These are phyloP conservation scores for Pyrrhoderma lamaoense DNA, from an alignment of 1,284 basidiomycete genomes.

Conservation along the genomic window DNA sequence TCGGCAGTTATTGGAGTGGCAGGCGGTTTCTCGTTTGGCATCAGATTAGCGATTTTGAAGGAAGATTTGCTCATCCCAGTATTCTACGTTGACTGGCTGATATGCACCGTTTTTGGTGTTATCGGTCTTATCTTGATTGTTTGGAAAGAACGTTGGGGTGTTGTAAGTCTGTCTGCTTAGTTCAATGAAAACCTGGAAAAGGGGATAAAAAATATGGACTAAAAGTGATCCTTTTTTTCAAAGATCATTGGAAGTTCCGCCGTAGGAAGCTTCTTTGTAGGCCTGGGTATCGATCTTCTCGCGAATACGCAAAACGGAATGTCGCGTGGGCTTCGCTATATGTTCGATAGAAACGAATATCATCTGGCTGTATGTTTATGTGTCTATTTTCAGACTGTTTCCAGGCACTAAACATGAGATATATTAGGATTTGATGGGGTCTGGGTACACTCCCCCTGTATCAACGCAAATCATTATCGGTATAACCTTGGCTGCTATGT, in stretches of 20 bases:
- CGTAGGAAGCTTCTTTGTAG: constrained; percentile 50
- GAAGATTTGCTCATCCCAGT: constrained; percentile 39
- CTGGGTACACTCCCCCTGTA: constrained; percentile 40
- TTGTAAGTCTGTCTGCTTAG: constrained; percentile 35
- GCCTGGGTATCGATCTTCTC: constrained; percentile 47
- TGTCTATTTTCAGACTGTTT: background rate
- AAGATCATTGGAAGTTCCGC: constrained; percentile 47
- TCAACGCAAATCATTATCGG: constrained; percentile 39
- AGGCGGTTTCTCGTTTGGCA: constrained; percentile 50
- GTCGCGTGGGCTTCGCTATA: constrained; percentile 52
- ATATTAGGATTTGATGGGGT: constrained; percentile 37
- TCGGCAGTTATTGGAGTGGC: constrained; percentile 37
- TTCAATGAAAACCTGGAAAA: background rate
- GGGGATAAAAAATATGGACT: background rate
- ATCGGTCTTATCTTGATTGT: constrained; percentile 36
- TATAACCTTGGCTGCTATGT: constrained; percentile 40
- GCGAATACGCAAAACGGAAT: constrained; percentile 52
- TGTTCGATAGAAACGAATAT: constrained; percentile 53
- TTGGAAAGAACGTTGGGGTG: constrained; percentile 39
- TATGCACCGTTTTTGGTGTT: constrained; percentile 38
- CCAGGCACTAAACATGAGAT: background rate
- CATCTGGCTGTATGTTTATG: constrained; percentile 43
- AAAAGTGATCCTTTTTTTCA: constrained; percentile 11
- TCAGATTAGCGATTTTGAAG: constrained; percentile 47
- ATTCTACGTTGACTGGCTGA: constrained; percentile 46